phyloP scores from a whole-genome alignment of 2,329 filamentous ascomycete species.

The Chaetothyriales sp. region DNA sequence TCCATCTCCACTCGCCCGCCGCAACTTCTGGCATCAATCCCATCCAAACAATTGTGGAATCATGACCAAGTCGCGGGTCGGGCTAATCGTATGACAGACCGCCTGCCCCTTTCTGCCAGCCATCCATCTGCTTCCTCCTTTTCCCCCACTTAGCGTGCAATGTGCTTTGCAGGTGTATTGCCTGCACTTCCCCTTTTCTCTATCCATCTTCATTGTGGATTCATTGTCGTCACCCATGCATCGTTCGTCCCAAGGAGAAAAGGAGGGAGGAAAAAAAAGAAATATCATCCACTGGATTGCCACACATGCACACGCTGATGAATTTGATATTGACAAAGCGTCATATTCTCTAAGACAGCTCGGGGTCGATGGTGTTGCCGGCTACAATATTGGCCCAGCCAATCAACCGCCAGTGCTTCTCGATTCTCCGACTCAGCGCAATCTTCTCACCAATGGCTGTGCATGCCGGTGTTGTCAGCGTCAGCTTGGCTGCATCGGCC shows the following conservation, averaged over 20 bases:
- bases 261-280: not conserved
- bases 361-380: constrained; percentile 33
- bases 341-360: constrained; percentile 10
- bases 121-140: not conserved
- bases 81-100: not conserved
- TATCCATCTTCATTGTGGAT: not conserved
- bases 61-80: not conserved
- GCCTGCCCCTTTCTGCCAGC: too few species aligned
- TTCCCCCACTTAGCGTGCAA: not conserved
- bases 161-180: not conserved
- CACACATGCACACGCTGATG: not conserved
- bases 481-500: constrained; percentile 91
- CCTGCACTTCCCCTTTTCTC: not conserved
- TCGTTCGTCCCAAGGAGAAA: not conserved
- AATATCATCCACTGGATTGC: not conserved
- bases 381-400: constrained; percentile 71
- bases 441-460: constrained; percentile 98
- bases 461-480: constrained; percentile 83
- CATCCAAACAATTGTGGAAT: not conserved
- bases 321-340: not conserved
- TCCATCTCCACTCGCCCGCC: not conserved
- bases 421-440: constrained; percentile 84
- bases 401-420: constrained; percentile 97
- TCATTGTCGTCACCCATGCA: not conserved
- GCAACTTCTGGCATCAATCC: not conserved